Evolutionary conservation across 495 filamentous ascomycete species (phyloP), one percentile per base, ranked within the genome.

Genomic region (Penicillium manginii): DNA sequence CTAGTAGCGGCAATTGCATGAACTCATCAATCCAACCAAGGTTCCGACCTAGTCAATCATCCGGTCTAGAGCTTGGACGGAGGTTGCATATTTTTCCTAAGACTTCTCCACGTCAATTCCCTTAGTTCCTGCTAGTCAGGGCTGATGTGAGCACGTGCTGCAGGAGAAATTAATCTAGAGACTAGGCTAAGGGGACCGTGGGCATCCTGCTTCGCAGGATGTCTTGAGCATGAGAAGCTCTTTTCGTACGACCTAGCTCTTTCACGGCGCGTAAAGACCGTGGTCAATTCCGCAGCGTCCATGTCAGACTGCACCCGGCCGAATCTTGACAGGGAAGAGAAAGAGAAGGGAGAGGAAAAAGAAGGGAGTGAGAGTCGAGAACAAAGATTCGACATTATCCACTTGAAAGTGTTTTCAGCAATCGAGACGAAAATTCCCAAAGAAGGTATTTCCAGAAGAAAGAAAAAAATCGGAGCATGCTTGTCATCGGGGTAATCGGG

Each of bases 291-390:
- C 63, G 55, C 26, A 19, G 21, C 55, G 17, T 57, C 54, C 52
- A 63, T 70, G 52, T 23, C 40, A 17, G 60, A 52, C 55, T 67
- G 64, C 65, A 63, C 58, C 55, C 52, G 63, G 60, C 62, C 59
- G 59, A 55, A 58, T 64, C 55, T 52, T 18, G 55, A 59, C 60
- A 65, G 49, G 63, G 63, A 59, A 56, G 60, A 35, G n/a, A 33
- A 26, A 22, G 14, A 10, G 49, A 47, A 18, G 17, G 10, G 49
- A 35, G 29, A 50, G 31, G 6, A 31, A 31, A 50, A 26, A 23
- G 4, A 8, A 2, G 3, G 3, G 26, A 29, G 26, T 29, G 26
- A 8, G 26, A 29, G 26, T 29, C 26, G 26, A 29, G 26, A 29
- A 29, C 26, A 29, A 29, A 8, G 26, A 29, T 29, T 8, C 26